A percentile compares a stretch with the other conserved stretches of the same genome.
Conservation (phyloP, 2,329 filamentous ascomycete species). For the Neofusicoccum sp. region DNA sequence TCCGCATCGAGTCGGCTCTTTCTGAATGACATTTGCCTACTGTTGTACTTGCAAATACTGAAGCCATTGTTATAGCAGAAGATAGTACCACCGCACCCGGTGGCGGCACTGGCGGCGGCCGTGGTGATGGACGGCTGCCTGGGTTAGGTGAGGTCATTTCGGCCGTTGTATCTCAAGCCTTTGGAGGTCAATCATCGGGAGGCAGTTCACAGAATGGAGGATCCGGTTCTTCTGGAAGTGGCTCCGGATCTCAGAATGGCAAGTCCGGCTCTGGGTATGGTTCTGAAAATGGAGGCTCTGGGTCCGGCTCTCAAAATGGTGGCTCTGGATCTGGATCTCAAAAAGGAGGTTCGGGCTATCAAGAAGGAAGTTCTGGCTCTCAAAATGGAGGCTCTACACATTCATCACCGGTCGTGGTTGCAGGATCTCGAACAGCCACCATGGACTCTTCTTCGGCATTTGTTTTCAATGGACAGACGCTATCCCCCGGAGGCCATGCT, state of each 20-base stretch:
- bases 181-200: slow-evolving; percentile 8
- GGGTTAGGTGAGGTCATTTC: background rate
- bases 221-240: background rate
- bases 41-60: background rate
- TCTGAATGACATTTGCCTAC: background rate
- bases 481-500: slow-evolving; percentile 34
- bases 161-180: slow-evolving; percentile 5
- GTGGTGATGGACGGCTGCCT: background rate
- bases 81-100: background rate
- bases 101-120: background rate
- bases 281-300: slow-evolving; percentile 13
- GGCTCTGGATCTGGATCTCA: background rate
- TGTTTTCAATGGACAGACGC: slow-evolving; percentile 34
- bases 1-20: slow-evolving; percentile 31
- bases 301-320: background rate
- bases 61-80: background rate
- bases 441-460: slow-evolving; percentile 34
- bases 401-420: slow-evolving; percentile 3
- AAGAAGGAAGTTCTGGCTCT: no score
- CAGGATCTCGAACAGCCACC: slow-evolving; percentile 31
- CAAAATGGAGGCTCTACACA: background rate
- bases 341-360: background rate
- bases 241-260: slow-evolving; percentile 28
- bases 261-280: slow-evolving; percentile 16
- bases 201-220: slow-evolving; percentile 5